A percentile compares a stretch with the other conserved stretches of the same genome.
These are phyloP conservation scores for Fusarium penzigii DNA, from an alignment of 2,329 filamentous ascomycete species.

Conservation along the genomic window DNA sequence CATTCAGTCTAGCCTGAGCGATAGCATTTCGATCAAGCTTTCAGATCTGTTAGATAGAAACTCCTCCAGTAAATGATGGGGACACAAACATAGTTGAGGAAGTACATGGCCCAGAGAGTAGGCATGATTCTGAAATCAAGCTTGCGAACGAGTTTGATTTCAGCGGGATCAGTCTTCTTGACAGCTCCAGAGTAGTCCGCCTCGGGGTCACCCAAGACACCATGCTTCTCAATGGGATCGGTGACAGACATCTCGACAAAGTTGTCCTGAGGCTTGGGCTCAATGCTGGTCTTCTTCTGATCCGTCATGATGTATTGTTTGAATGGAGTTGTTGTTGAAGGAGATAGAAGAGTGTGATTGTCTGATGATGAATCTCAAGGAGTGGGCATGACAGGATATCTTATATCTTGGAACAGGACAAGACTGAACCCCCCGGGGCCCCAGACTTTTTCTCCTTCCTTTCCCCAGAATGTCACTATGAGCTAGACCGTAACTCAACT, in stretches of 20 bases:
- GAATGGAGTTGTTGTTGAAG: background rate
- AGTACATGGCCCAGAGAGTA: conserved; percentile 39
- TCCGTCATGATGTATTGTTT: conserved; percentile 1
- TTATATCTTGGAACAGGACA: conserved; percentile 4
- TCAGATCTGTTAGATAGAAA: background rate
- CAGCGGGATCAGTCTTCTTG: conserved; percentile 34
- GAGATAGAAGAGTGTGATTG: background rate
- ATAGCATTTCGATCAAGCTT: conserved; percentile 56
- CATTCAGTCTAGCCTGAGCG: conserved; percentile 56
- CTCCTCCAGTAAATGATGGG: background rate
- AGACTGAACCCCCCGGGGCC: conserved; percentile 10
- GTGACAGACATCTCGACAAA: conserved; percentile 24
- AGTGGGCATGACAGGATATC: background rate
- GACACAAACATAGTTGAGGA: conserved; percentile 36
- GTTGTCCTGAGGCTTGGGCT: conserved; percentile 26
- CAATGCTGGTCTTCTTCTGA: conserved; percentile 22
- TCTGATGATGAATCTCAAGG: background rate
- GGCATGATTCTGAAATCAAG: conserved; percentile 42
- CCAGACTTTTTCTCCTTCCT: conserved; percentile 11
- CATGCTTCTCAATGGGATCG: conserved; percentile 21
- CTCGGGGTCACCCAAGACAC: conserved; percentile 19
- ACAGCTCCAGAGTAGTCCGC: conserved; percentile 38
- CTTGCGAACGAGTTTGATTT: conserved; percentile 40
- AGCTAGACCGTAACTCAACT: background rate
- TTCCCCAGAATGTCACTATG: conserved; percentile 9